These are phyloP conservation scores for Colletotrichum sp. DNA, from an alignment of 2,329 filamentous ascomycete species.

Conservation along the genomic window DNA sequence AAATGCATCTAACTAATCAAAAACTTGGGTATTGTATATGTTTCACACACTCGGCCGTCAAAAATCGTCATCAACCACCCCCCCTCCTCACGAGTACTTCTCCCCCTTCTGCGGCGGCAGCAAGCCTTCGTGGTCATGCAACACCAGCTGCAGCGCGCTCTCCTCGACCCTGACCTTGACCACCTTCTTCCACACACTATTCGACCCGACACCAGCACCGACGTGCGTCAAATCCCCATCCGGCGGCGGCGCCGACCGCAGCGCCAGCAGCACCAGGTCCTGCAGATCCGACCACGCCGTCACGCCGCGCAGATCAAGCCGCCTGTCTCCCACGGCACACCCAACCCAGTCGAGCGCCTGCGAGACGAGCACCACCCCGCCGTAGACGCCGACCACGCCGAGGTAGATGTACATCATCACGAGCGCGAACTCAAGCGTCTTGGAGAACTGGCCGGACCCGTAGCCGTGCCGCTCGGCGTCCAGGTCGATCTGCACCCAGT, in stretches of 20 bases:
- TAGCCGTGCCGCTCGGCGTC: background rate
- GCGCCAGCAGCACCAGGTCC: background rate
- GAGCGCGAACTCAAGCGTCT: background rate
- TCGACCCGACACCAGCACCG: background rate
- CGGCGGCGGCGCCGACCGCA: background rate
- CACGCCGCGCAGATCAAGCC: background rate
- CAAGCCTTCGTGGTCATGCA: background rate
- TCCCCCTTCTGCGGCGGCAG: background rate
- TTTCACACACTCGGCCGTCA: background rate
- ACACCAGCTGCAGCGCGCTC: background rate
- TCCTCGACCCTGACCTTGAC: background rate
- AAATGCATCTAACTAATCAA: background rate
- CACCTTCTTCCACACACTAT: background rate
- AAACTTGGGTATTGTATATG: background rate
- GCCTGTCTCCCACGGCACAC: background rate
- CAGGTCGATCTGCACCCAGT: background rate
- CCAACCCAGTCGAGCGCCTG: background rate
- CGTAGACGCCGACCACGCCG: background rate
- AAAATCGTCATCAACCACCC: background rate
- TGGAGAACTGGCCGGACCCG: background rate
- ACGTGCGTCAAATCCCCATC: background rate
- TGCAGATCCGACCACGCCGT: background rate
- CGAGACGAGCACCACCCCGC: background rate
- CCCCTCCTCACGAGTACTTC: background rate
- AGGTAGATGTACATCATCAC: slow-evolving; percentile 9